phyloP scores from a whole-genome alignment of 805 yeast genomes.

The Sugiyamaella marilandica region DNA sequence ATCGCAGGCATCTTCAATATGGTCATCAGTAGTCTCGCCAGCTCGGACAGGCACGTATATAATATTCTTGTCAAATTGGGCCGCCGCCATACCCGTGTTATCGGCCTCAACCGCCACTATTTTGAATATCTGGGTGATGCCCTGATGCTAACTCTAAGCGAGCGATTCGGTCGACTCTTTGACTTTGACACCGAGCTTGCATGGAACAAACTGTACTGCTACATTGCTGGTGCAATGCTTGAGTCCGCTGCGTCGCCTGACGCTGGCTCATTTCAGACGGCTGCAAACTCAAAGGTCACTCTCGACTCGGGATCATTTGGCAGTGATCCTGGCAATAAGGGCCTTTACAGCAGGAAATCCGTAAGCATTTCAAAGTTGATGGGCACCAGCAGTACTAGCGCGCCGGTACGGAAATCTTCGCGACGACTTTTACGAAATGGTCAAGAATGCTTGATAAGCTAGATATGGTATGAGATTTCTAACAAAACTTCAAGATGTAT shows the following conservation, averaged over 20 bases:
- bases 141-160: slow-evolving; percentile 25
- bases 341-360: background rate
- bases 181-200: slow-evolving; percentile 29
- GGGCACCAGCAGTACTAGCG: too few species aligned
- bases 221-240: slow-evolving; percentile 28
- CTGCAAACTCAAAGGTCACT: background rate
- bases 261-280: background rate
- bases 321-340: background rate
- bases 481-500: too few species aligned
- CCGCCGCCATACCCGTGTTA: slow-evolving; percentile 67
- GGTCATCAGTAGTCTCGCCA: slow-evolving; percentile 61
- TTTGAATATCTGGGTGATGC: slow-evolving; percentile 30
- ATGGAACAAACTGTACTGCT: slow-evolving; percentile 30
- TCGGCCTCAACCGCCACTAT: slow-evolving; percentile 53
- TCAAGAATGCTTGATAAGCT: too few species aligned
- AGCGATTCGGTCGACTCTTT: slow-evolving; percentile 25
- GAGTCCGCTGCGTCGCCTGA: slow-evolving; percentile 12
- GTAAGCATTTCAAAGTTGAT: background rate
- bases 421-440: too few species aligned
- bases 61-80: slow-evolving; percentile 59
- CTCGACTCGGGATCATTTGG: background rate
- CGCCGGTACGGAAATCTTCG: too few species aligned
- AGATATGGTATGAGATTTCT: too few species aligned
- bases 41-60: slow-evolving; percentile 41
- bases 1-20: slow-evolving; percentile 73